Base-by-base conservation (phyloP, 2,329 filamentous ascomycete genomes). In the Corinectria fuckeliana region DNA sequence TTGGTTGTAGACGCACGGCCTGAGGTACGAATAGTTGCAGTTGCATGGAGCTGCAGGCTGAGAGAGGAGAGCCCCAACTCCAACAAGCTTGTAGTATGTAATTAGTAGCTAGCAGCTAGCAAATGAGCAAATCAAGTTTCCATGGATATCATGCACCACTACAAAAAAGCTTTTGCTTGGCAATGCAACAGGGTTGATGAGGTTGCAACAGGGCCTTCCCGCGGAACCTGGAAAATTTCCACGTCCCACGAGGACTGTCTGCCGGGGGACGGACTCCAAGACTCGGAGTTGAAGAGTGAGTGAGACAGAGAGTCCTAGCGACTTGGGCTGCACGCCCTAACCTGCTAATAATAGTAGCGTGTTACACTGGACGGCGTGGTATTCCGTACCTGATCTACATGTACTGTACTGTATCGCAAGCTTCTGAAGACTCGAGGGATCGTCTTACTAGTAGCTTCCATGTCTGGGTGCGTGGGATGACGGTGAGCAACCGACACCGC, bases 171-270 rank as follows among this genome's bases (percentile, higher is more conserved):
- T n/a, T n/a, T n/a, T n/a, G n/a, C n/a, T n/a, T 16, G 16, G 32
- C 32, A 36, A 36, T 36, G 32, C 32, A 36, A 36, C n/a, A n/a
- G n/a, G n/a, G n/a, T n/a, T n/a, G n/a, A n/a, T n/a, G n/a, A n/a
- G n/a, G n/a, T n/a, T 36, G 34, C 16, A 26, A 52, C 39, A 44
- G 42, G 28, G 30, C 21, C 25, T 38, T 34, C 49, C 3, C 26
- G 20, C 18, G n/a, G 47, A 26, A 26, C 14, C 5, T 58, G 16
- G 39, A 56, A 56, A 60, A 51, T 60, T 60, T 51, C 50, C 56
- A 56, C 47, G 51, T 49, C 38, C 44, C 57, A 60, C 57, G 51
- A 60, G 57, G 56, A 50, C 56, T 18, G 11, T n/a, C 8, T 28
- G n/a, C 25, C 42, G 16, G 25, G 23, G 23, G 25, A 14, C 41